Conservation (phyloP, 1,284 basidiomycete species). For the Trichosporon coremiiforme region DNA sequence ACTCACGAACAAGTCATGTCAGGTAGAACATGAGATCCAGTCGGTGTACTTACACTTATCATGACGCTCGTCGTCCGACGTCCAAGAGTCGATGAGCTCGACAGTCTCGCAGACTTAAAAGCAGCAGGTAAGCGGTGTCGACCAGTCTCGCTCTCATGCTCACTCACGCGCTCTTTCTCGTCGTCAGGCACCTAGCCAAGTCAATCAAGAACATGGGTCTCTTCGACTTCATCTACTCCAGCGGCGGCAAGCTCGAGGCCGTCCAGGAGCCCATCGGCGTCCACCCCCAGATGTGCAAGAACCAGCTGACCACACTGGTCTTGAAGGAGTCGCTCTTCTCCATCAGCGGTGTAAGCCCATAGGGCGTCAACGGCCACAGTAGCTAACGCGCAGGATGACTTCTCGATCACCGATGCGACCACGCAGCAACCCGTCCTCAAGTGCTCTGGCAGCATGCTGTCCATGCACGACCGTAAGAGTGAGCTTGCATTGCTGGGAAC, state of each 20-base stretch:
- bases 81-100: not conserved
- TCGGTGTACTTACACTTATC: not conserved
- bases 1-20: not conserved
- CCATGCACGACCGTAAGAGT: slow-evolving; percentile 29
- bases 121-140: not conserved
- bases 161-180: not conserved
- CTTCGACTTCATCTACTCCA: slow-evolving; percentile 18
- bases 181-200: not conserved
- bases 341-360: slow-evolving; percentile 19
- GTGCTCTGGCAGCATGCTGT: slow-evolving; percentile 20
- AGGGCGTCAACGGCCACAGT: too few species aligned
- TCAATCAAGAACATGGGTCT: slow-evolving; percentile 20
- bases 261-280: slow-evolving; percentile 20
- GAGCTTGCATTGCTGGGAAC: not conserved
- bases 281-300: slow-evolving; percentile 21
- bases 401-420: slow-evolving; percentile 10
- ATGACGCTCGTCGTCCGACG: not conserved
- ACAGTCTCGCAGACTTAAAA: not conserved
- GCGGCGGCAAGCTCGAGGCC: slow-evolving; percentile 17
- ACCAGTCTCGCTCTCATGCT: not conserved
- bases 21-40: not conserved
- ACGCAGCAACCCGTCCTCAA: slow-evolving; percentile 14
- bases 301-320: slow-evolving; percentile 26
- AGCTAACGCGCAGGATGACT: slow-evolving; percentile 20
- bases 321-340: slow-evolving; percentile 41